Base-by-base conservation (phyloP, 2,329 filamentous ascomycete species). In the Paecilomyces sp. region DNA sequence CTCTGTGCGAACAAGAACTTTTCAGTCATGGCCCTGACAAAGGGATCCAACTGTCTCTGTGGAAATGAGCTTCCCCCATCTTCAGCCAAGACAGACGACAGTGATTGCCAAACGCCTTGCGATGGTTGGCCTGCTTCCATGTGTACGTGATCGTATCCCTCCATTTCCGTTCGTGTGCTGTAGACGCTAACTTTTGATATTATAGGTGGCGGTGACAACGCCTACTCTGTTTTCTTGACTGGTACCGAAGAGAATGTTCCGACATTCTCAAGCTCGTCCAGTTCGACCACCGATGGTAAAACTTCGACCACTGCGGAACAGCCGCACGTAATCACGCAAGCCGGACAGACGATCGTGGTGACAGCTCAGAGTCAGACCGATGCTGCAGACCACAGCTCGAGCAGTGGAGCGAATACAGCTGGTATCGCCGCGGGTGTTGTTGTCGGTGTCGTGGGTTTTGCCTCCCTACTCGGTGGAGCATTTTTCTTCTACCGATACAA, bases 351-450 rank as follows among this genome's bases (percentile, higher is more conserved):
- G 3, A 64, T 74, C 11, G 62, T 74, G 25, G 71, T 73, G 34
- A 77, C 76, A 59, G 64, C 68, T 57, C 52, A 68, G 61, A 58
- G 67, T 63, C 66, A 73, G 0, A 65, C 73, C 3, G 69, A 63
- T 1, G 61, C 68, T 22, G 41, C 59, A 1, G 57, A 52, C 47
- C 58, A 54, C 58, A 57, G 34, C 18, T 70, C 72, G 22, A 65
- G 70, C 12, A 67, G 75, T 57, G 77, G 80, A 8, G 79, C 87
- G n/a, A 92, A 88, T 71, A 89, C 86, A n/a, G 89, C 86, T 47
- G 91, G 88, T 55, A 92, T 97, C 65, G 92, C 89, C 18, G 93
- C 88, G 9, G 93, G 93, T 61, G 90, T 91, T 1, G 92, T 97
- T 1, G 89, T 94, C 8, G 92, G 90, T 60, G 85, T 96, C 1